Evolutionary conservation across 306 rosid species (phyloP), one percentile per base, ranked within the genome.

Genomic region (Bauhinia variegata): DNA sequence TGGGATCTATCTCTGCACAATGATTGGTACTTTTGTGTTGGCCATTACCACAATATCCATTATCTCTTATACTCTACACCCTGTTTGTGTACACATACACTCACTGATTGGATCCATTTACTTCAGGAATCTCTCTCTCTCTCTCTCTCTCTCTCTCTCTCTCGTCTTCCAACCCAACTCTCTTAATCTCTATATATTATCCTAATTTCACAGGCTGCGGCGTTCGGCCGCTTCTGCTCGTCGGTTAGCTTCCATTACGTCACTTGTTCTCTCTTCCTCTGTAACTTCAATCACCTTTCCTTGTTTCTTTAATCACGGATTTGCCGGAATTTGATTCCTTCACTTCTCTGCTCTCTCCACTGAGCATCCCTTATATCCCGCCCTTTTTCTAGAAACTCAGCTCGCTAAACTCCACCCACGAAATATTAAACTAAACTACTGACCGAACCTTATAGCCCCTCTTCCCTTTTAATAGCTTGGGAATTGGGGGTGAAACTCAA

Each of bases 11-110:
- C 55, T 18, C 5, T 11, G 7, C 7, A 61, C 80, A 76, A 77
- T 65, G 49, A 77, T 71, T 65, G 55, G 18, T 52, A 53, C 77
- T 58, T 72, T 78, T 36, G 58, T 65, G 80, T 70, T 75, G 74
- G 63, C 70, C 14, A 54, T 64, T 37, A 62, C 6, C 69, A 7
- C 50, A 32, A 15, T 23, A 11, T 9, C 18, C 50, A 39, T 28
- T n/a, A 12, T 6, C 23, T 56, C 43, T 56, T 33, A 38, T 38
- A 16, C 30, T 17, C 36, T 55, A 63, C 69, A 51, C 62, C 58
- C 73, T 23, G 18, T 23, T n/a, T n/a, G n/a, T n/a, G n/a, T n/a
- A n/a, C n/a, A n/a, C n/a, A n/a, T n/a, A n/a, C n/a, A n/a, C n/a
- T n/a, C n/a, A n/a, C 16, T n/a, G 28, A 17, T 70, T 60, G 18